phyloP scores from a whole-genome alignment of 768 basidiomycete species.

The Collybia sordida region DNA sequence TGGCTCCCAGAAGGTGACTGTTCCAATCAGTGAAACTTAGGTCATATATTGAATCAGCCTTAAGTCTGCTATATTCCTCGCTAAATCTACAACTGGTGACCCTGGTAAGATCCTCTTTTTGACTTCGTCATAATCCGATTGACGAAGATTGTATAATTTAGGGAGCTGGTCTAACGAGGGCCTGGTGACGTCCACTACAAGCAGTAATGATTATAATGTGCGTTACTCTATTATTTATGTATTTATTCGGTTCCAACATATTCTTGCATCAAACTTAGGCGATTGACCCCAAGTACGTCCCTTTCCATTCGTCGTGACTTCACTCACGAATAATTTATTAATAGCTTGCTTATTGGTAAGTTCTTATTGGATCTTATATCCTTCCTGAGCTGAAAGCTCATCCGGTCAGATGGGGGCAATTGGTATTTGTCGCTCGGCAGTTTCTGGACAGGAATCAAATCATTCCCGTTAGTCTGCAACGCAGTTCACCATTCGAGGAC shows the following conservation, averaged over 20 bases:
- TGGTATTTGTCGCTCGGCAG: slow-evolving; percentile 54
- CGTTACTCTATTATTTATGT: slow-evolving; percentile 4
- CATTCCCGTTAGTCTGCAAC: slow-evolving; percentile 21
- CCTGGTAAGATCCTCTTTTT: slow-evolving; percentile 26
- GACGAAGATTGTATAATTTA: slow-evolving; percentile 4
- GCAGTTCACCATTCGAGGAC: background rate
- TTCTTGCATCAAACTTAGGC: slow-evolving; percentile 28
- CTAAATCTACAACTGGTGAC: slow-evolving; percentile 45
- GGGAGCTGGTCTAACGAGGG: slow-evolving; percentile 47
- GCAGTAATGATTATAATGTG: slow-evolving; percentile 41
- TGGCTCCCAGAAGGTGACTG: slow-evolving; percentile 45
- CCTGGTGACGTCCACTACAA: slow-evolving; percentile 42
- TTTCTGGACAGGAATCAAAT: slow-evolving; percentile 58
- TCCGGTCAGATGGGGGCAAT: slow-evolving; percentile 23
- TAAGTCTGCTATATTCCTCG: slow-evolving; percentile 53
- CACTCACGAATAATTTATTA: background rate
- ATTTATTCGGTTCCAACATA: no score
- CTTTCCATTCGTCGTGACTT: background rate
- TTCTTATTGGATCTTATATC: background rate
- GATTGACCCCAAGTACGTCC: slow-evolving; percentile 51
- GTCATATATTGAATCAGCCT: background rate
- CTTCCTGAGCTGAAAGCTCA: background rate
- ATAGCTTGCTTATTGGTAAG: slow-evolving; percentile 10
- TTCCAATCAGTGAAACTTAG: slow-evolving; percentile 2
- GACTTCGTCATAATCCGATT: background rate